Evolutionary conservation across 2,329 filamentous ascomycete genomes (phyloP), one percentile per base, ranked within the genome.

Genomic region (Fusarium globosum): DNA sequence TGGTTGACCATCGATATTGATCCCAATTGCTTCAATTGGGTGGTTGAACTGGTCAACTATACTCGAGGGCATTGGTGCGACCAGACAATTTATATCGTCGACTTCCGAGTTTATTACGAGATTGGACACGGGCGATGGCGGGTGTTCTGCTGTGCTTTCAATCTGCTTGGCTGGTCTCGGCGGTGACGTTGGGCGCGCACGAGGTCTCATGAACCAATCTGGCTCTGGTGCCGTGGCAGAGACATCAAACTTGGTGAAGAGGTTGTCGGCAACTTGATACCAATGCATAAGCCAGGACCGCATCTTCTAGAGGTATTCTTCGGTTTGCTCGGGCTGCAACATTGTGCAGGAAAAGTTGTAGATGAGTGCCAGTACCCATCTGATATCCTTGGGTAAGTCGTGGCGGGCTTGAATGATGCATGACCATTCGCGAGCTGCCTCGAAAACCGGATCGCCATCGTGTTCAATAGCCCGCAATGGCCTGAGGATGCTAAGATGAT

Each of bases 311-410:
- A 76, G 45, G 6, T 28, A 59, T 9, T 66, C 45, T 49, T 79
- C 70, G n/a, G 58, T 57, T 16, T 61, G 53, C 4, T 60, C 58
- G 5, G 60, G 61, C 21, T 61, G 65, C 11, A 82, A 71, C 73
- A 80, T 77, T 30, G 79, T 72, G 61, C 61, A 77, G 57, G 78
- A 64, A 26, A 82, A 79, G 71, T 81, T 75, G 69, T 79, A 82
- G 28, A 81, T 66, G 48, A 56, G 76, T 35, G 79, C 73, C 30
- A 81, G 77, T 38, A 82, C 61, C 80, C 74, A 82, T 71, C 81
- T 77, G 45, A 82, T 59, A 38, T 79, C 74, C 49, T 73, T 79
- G 21, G 80, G 80, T 4, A 82, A 62, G 11, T 36, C 15, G 4
- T 39, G 10, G 2, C 33, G 23, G 10, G 74, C 66, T 58, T 82